Percentiles rank a stretch among this genome's conserved stretches.
Conservation (phyloP, 371 early-diverging fungal species). For the Blakeslea trispora region DNA sequence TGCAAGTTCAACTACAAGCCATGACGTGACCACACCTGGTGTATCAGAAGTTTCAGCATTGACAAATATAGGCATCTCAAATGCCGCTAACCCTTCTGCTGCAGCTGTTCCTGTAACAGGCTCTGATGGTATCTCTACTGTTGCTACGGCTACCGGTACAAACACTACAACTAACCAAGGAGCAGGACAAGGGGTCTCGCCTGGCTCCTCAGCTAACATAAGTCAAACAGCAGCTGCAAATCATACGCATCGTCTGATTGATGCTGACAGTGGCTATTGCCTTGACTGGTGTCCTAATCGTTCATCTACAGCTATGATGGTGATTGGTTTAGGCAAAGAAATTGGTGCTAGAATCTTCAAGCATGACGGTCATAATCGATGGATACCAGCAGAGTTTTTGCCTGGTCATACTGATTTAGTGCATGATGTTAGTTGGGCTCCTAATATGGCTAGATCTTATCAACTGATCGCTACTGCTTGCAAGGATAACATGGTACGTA, state of each 20-base stretch:
- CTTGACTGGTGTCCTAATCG: constrained; percentile 91
- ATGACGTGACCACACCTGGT: constrained; percentile 39
- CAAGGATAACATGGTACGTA: constrained; percentile 84
- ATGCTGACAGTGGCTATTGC: constrained; percentile 69
- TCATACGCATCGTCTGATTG: constrained; percentile 36
- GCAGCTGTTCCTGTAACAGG: no score
- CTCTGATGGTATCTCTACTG: no score
- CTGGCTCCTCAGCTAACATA: constrained; percentile 23
- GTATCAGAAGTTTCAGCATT: constrained; percentile 19
- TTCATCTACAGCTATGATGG: constrained; percentile 80
- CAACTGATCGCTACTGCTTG: constrained; percentile 93
- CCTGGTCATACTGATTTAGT: constrained; percentile 73
- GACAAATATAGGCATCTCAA: constrained; percentile 10
- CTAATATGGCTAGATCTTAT: constrained; percentile 82
- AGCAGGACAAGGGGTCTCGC: constrained; percentile 29
- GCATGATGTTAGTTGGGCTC: constrained; percentile 88
- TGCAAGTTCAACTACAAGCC: constrained; percentile 35
- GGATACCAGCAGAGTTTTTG: constrained; percentile 68
- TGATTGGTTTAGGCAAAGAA: constrained; percentile 84
- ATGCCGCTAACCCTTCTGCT: background rate
- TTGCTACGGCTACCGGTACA: background rate
- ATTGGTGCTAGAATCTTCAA: constrained; percentile 74
- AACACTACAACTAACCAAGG: constrained; percentile 2
- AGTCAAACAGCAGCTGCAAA: constrained; percentile 12
- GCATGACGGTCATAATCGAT: constrained; percentile 63